These are phyloP conservation scores for Limonomyces culmigenus DNA, from an alignment of 1,284 basidiomycete genomes.

Conservation along the genomic window DNA sequence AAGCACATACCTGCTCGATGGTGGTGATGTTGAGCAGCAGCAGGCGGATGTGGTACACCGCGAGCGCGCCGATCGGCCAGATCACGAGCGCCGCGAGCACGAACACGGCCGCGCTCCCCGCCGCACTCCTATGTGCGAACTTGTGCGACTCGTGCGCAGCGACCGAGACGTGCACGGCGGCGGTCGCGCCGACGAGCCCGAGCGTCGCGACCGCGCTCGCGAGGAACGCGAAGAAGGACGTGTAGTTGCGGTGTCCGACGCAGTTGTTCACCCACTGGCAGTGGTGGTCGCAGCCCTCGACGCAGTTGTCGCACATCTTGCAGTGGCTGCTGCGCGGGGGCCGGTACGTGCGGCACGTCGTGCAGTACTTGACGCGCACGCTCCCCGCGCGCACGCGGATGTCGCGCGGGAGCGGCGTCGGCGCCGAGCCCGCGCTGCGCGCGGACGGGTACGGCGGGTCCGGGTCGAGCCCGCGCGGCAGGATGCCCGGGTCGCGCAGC, in stretches of 20 bases:
- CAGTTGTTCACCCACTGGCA: constrained; percentile 95
- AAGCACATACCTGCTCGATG: constrained; percentile 70
- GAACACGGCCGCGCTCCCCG: constrained; percentile 70
- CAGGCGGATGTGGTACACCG: constrained; percentile 59
- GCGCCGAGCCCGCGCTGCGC: constrained; percentile 40
- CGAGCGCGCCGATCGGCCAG: constrained; percentile 67
- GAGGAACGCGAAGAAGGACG: constrained; percentile 72
- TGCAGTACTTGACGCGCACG: constrained; percentile 80
- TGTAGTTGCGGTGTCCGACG: constrained; percentile 83
- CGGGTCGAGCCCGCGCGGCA: constrained; percentile 73
- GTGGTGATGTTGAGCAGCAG: constrained; percentile 77
- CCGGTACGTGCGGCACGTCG: constrained; percentile 79
- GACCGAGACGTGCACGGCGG: constrained; percentile 65
- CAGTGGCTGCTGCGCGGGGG: constrained; percentile 88
- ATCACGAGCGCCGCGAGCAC: constrained; percentile 49
- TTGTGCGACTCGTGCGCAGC: constrained; percentile 31
- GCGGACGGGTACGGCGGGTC: constrained; percentile 56
- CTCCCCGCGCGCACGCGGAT: constrained; percentile 67
- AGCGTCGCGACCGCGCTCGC: constrained; percentile 49
- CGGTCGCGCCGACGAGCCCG: constrained; percentile 64
- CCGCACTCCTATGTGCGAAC: constrained; percentile 42
- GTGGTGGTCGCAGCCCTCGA: constrained; percentile 82
- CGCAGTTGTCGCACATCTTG: constrained; percentile 90
- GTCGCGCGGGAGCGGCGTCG: constrained; percentile 63
- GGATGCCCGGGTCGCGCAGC: constrained; percentile 76